A percentile compares a stretch with the other conserved stretches of the same genome.
Conservation (phyloP, 495 filamentous ascomycete species). For the Acidomyces sp. region DNA sequence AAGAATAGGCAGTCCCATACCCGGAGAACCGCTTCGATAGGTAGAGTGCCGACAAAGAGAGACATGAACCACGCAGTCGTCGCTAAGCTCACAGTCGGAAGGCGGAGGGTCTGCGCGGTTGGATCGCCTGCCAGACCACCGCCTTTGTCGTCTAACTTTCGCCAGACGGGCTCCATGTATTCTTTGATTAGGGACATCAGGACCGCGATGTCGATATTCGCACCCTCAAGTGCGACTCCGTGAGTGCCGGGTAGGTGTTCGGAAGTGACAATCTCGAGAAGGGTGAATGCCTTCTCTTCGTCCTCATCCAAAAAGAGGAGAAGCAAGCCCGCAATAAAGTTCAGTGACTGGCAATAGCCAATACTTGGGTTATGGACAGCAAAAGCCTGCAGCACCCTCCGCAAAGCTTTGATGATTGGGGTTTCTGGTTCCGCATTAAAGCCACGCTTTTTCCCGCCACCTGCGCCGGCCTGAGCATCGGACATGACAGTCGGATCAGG, state of each 20-base stretch:
- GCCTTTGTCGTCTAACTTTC: conserved; percentile 66
- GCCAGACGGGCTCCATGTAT: conserved; percentile 72
- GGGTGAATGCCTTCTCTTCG: conserved; percentile 84
- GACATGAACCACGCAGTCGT: conserved; percentile 99
- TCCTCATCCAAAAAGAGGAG: conserved; percentile 69
- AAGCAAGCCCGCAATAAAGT: conserved; percentile 92
- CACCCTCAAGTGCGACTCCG: conserved; percentile 79
- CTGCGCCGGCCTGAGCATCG: conserved; percentile 19
- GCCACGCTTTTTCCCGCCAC: conserved; percentile 9
- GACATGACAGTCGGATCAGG: conserved; percentile 38
- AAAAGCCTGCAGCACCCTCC: conserved; percentile 79
- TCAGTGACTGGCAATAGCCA: conserved; percentile 93
- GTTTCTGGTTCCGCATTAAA: conserved; percentile 43
- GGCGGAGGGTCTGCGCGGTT: conserved; percentile 33
- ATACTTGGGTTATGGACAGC: conserved; percentile 77
- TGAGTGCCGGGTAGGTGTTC: conserved; percentile 85
- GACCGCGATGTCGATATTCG: conserved; percentile 88
- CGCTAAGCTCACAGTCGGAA: conserved; percentile 84
- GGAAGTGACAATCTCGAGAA: conserved; percentile 83
- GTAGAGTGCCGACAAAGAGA: conserved; percentile 82
- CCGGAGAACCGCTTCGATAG: conserved; percentile 76
- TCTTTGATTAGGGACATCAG: conserved; percentile 78
- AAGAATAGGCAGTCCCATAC: conserved; percentile 97
- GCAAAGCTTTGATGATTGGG: conserved; percentile 62
- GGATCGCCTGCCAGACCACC: conserved; percentile 33